phyloP scores from a whole-genome alignment of 2,329 filamentous ascomycete species.

The Clathrospora elynae region DNA sequence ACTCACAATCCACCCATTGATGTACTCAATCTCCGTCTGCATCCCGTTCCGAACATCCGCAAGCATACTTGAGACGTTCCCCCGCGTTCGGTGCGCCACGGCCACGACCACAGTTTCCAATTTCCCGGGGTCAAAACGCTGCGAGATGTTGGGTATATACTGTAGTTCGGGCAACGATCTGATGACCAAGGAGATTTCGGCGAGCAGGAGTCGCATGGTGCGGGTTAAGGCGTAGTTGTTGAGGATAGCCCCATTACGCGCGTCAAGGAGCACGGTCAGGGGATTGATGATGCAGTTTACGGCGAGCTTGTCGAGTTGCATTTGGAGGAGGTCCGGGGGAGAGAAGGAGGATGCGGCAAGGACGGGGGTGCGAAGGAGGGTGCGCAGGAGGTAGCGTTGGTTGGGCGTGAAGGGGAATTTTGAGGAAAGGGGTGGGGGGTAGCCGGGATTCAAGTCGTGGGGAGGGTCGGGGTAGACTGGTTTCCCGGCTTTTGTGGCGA shows the following conservation, averaged over 20 bases:
- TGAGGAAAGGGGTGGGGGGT: constrained; percentile 19
- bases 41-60: constrained; percentile 64
- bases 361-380: constrained; percentile 65
- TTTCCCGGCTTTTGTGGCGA: constrained; percentile 6
- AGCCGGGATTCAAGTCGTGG: constrained; percentile 21
- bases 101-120: constrained; percentile 64
- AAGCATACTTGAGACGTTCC: constrained; percentile 70
- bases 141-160: constrained; percentile 62
- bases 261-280: constrained; percentile 77
- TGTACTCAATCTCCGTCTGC: constrained; percentile 77
- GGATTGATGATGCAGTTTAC: constrained; percentile 80
- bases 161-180: constrained; percentile 74
- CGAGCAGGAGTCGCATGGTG: constrained; percentile 72
- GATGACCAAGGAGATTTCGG: constrained; percentile 76
- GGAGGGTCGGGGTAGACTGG: constrained; percentile 13
- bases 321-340: constrained; percentile 66
- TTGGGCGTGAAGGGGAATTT: constrained; percentile 48
- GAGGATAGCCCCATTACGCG: constrained; percentile 72
- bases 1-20: constrained; percentile 85
- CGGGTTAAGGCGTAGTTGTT: constrained; percentile 68
- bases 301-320: constrained; percentile 79
- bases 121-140: constrained; percentile 65
- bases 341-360: constrained; percentile 66
- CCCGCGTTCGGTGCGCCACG: constrained; percentile 59
- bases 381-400: constrained; percentile 66